phyloP scores from a whole-genome alignment of 192 early-diverging fungal species.

The Coemansia sp. region DNA sequence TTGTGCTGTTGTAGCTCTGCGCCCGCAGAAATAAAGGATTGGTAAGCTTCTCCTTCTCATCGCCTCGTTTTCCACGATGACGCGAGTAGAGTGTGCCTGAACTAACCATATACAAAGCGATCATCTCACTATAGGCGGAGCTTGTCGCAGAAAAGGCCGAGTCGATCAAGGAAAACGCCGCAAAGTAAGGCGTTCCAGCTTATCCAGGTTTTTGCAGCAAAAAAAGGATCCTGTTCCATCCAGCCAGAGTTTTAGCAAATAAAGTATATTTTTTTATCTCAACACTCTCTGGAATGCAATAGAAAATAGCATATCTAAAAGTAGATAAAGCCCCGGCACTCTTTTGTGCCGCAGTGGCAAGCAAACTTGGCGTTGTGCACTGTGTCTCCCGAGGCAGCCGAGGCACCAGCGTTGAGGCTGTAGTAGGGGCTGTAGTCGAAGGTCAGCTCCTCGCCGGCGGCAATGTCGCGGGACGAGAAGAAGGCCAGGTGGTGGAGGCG shows the following conservation, averaged over 20 bases:
- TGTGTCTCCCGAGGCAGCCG: background rate
- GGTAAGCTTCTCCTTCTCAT: slow-evolving; percentile 16
- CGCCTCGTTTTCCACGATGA: background rate
- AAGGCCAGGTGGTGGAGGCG: slow-evolving; percentile 85
- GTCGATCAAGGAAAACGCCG: slow-evolving; percentile 3
- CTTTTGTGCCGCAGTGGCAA: slow-evolving; percentile 31
- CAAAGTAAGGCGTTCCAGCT: slow-evolving; percentile 3
- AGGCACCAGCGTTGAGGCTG: background rate
- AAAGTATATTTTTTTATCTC: background rate
- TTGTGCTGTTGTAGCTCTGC: slow-evolving; percentile 26
- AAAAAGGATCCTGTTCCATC: too few relatives aligned
- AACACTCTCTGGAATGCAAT: too few relatives aligned
- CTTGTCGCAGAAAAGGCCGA: slow-evolving; percentile 7
- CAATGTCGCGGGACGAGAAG: slow-evolving; percentile 77
- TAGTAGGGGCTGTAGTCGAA: slow-evolving; percentile 96
- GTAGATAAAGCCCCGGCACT: slow-evolving; percentile 30
- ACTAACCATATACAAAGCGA: too few relatives aligned
- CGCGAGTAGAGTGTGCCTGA: too few relatives aligned
- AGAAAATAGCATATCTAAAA: slow-evolving; percentile 4
- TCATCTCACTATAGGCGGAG: background rate
- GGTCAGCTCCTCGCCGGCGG: slow-evolving; percentile 80
- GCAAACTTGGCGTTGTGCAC: slow-evolving; percentile 10
- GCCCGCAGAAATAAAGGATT: slow-evolving; percentile 32
- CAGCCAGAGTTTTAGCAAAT: too few relatives aligned
- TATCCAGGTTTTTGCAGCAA: background rate